phyloP scores from a whole-genome alignment of 2,329 filamentous ascomycete genomes.

The Exophiala phaeomuriformis region DNA sequence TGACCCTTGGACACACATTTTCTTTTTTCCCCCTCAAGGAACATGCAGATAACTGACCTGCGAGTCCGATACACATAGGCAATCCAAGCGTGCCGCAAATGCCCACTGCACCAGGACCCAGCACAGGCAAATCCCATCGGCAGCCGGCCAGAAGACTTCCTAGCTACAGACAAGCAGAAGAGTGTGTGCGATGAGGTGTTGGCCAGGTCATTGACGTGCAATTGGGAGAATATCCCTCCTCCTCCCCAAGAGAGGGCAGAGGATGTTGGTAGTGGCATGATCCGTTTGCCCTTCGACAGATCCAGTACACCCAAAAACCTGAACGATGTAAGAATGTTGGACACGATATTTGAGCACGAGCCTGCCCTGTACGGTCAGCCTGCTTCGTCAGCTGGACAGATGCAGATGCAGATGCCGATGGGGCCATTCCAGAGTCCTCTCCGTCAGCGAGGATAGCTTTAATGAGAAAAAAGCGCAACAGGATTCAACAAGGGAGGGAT shows the following conservation, averaged over 20 bases:
- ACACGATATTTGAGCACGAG: too few species aligned
- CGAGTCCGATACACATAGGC: conserved; percentile 3
- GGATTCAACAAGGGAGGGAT: too few species aligned
- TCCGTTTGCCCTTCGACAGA: not conserved
- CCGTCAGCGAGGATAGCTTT: too few species aligned
- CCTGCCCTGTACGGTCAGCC: too few species aligned
- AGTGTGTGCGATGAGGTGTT: conserved; percentile 15
- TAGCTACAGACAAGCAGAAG: conserved; percentile 18
- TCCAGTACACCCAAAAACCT: conserved; percentile 12
- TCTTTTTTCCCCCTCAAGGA: too few species aligned
- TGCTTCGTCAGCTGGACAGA: too few species aligned
- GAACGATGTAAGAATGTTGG: conserved; percentile 11
- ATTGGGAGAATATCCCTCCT: conserved; percentile 15
- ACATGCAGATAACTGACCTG: not conserved
- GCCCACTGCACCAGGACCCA: conserved; percentile 21
- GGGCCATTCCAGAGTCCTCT: too few species aligned
- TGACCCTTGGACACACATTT: not conserved
- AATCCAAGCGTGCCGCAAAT: conserved; percentile 14
- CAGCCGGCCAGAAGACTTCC: conserved; percentile 22
- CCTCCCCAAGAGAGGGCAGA: not conserved
- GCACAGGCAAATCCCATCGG: conserved; percentile 12
- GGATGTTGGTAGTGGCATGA: not conserved
- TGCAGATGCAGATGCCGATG: too few species aligned
- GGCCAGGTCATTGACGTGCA: conserved; percentile 2
- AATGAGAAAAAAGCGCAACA: too few species aligned